Percentiles rank a stretch among this genome's conserved stretches.
Evolutionary conservation across 208 protist species (phyloP).

Genomic region (Porcisia hertigi): DNA sequence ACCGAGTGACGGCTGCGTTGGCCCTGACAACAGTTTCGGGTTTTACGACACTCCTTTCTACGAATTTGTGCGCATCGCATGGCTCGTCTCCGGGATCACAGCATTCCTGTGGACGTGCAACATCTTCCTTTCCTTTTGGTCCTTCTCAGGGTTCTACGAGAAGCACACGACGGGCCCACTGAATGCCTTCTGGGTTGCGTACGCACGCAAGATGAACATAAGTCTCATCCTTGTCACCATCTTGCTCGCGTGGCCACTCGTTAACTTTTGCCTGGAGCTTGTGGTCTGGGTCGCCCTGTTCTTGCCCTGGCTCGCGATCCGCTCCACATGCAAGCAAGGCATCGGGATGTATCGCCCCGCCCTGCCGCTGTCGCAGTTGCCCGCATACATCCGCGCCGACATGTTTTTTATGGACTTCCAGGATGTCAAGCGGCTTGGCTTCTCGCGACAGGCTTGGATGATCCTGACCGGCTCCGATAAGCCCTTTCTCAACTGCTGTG

Average conservation of each 20-base stretch:
- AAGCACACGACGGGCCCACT: slow-evolving; percentile 44
- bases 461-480: slow-evolving; percentile 60
- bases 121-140: slow-evolving; percentile 66
- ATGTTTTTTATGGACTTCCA: slow-evolving; percentile 91
- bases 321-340: slow-evolving; percentile 56
- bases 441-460: slow-evolving; percentile 72
- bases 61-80: slow-evolving; percentile 82
- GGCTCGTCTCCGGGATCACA: slow-evolving; percentile 72
- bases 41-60: slow-evolving; percentile 86
- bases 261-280: slow-evolving; percentile 62
- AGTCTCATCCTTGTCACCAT: slow-evolving; percentile 64
- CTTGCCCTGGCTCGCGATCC: slow-evolving; percentile 72
- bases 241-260: slow-evolving; percentile 82
- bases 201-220: slow-evolving; percentile 45
- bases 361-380: slow-evolving; percentile 67
- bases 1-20: slow-evolving; percentile 30
- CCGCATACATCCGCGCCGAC: slow-evolving; percentile 77
- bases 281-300: slow-evolving; percentile 57
- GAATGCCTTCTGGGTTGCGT: slow-evolving; percentile 58
- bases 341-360: slow-evolving; percentile 68
- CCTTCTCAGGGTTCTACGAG: slow-evolving; percentile 58
- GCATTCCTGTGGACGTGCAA: slow-evolving; percentile 62
- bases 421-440: slow-evolving; percentile 69
- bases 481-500: slow-evolving; percentile 56
- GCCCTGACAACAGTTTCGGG: slow-evolving; percentile 43